A percentile compares a stretch with the other conserved stretches of the same genome.
Conservation (phyloP, 108 stramenopile species). For the Cylindrotheca fusiformis region DNA sequence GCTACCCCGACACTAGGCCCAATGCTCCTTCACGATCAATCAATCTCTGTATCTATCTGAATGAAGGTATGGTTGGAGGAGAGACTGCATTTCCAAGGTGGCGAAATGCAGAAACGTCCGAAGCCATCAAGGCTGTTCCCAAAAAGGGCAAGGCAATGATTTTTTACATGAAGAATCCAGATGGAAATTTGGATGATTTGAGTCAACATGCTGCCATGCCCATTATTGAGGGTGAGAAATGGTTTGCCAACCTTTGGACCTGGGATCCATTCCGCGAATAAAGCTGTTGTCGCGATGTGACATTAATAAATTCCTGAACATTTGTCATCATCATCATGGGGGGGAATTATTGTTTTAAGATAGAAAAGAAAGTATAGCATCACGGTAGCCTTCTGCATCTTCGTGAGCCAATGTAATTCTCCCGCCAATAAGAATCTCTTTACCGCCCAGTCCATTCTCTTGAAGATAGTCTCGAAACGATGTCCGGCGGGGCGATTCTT, state of each 20-base stretch:
- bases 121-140: conserved; percentile 32
- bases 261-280: conserved; percentile 37
- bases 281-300: too few relatives aligned
- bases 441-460: conserved; percentile 38
- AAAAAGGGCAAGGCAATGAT: conserved; percentile 51
- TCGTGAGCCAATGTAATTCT: conserved; percentile 56
- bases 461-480: conserved; percentile 29
- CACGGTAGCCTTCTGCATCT: conserved; percentile 47
- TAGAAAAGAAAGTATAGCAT: conserved; percentile 31
- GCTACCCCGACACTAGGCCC: conserved; percentile 29
- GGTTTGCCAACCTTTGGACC: conserved; percentile 55
- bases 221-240: conserved; percentile 53
- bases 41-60: conserved; percentile 69
- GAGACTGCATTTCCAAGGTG: conserved; percentile 54
- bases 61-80: conserved; percentile 46
- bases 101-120: conserved; percentile 34
- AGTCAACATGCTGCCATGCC: conserved; percentile 69
- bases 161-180: conserved; percentile 66
- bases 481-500: conserved; percentile 9
- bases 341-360: too few relatives aligned
- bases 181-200: conserved; percentile 78
- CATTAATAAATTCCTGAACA: too few relatives aligned
- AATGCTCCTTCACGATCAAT: conserved; percentile 36
- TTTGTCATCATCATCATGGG: too few relatives aligned
- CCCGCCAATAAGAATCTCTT: conserved; percentile 38